Evolutionary conservation across 2,329 filamentous ascomycete genomes (phyloP).

Genomic region (Fusarium pseudograminearum): DNA sequence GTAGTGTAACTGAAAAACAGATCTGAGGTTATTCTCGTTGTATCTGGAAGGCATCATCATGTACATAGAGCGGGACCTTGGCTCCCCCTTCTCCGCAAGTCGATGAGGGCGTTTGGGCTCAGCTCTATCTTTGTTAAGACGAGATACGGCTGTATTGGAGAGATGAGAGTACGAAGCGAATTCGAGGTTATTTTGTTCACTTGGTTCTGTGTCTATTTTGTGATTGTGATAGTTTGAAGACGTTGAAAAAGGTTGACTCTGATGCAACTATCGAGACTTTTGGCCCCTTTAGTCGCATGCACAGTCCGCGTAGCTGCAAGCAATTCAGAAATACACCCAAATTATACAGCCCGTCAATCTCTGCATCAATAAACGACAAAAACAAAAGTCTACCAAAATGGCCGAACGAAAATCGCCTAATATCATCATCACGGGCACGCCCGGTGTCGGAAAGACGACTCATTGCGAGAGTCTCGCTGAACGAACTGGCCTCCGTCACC

Average conservation of each 20-base stretch:
- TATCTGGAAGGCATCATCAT: conserved; percentile 45
- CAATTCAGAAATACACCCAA: conserved; percentile 19
- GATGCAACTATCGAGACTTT: conserved; percentile 29
- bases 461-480: conserved; percentile 86
- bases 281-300: conserved; percentile 40
- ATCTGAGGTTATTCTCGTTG: conserved; percentile 40
- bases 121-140: conserved; percentile 45
- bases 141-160: conserved; percentile 45
- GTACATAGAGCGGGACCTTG: conserved; percentile 39
- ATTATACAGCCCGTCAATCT: conserved; percentile 35
- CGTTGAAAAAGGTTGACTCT: neutral
- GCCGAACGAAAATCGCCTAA: conserved; percentile 75
- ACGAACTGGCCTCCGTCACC: conserved; percentile 80
- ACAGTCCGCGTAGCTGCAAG: conserved; percentile 16
- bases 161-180: conserved; percentile 43
- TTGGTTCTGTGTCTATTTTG: neutral
- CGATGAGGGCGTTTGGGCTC: conserved; percentile 24
- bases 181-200: conserved; percentile 40
- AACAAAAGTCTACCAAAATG: conserved; percentile 19
- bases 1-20: conserved; percentile 41
- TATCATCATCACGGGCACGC: conserved; percentile 94
- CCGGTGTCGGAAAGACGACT: conserved; percentile 94
- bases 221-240: conserved; percentile 6
- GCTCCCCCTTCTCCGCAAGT: conserved; percentile 37
- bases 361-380: conserved; percentile 32